phyloP scores from a whole-genome alignment of 2,329 filamentous ascomycete genomes.

The Capronia americana region DNA sequence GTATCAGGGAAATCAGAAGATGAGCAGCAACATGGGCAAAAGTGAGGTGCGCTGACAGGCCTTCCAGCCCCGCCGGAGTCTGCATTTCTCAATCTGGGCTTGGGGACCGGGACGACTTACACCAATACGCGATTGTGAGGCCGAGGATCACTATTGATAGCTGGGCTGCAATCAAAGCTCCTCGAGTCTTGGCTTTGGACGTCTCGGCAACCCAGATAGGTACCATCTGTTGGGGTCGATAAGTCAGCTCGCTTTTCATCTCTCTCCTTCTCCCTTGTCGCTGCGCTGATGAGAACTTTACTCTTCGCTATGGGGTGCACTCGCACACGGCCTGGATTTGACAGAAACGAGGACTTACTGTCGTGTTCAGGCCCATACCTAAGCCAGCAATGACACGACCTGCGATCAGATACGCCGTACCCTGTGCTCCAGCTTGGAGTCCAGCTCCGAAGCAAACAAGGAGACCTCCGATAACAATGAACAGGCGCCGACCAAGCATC shows the following conservation, averaged over 20 bases:
- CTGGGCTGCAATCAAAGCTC: slow-evolving; percentile 31
- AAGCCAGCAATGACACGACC: slow-evolving; percentile 36
- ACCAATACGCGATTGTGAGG: slow-evolving; percentile 31
- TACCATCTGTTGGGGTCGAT: slow-evolving; percentile 16
- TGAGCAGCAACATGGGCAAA: not conserved
- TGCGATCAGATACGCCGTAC: slow-evolving; percentile 36
- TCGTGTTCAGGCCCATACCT: slow-evolving; percentile 31
- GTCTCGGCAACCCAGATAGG: slow-evolving; percentile 33
- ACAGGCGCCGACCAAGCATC: slow-evolving; percentile 49
- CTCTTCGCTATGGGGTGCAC: not conserved
- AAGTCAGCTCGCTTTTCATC: not conserved
- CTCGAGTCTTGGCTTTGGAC: slow-evolving; percentile 24
- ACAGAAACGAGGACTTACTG: not conserved
- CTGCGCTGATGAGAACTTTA: too few relatives aligned
- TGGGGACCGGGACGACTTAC: not conserved
- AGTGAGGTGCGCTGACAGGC: not conserved
- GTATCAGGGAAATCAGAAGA: not conserved
- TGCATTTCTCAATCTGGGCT: not conserved
- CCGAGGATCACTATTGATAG: slow-evolving; percentile 26
- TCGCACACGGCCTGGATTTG: not conserved
- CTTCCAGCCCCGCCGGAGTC: not conserved
- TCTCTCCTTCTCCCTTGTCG: too few relatives aligned
- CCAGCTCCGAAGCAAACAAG: slow-evolving; percentile 55
- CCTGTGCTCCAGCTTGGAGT: slow-evolving; percentile 43
- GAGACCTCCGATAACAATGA: slow-evolving; percentile 63